phyloP scores from a whole-genome alignment of 805 yeast species.

The Ogataea neopini region DNA sequence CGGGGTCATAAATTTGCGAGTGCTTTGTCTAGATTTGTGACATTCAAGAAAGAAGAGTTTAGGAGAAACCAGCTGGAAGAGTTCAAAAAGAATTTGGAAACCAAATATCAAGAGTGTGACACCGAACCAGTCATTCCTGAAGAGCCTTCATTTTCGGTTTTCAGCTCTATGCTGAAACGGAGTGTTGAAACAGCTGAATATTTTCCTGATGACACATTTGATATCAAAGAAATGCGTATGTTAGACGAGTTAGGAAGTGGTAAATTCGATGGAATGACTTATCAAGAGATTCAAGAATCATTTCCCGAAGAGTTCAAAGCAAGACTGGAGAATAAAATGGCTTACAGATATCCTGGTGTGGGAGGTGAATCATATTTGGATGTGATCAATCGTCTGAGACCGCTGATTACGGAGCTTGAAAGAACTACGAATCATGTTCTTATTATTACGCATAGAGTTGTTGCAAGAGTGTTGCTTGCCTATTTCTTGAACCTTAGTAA shows the following conservation, averaged over 20 bases:
- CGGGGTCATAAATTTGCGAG: slow-evolving; percentile 76
- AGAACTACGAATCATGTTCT: slow-evolving; percentile 85
- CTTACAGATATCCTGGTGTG: slow-evolving; percentile 92
- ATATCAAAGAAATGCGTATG: slow-evolving; percentile 88
- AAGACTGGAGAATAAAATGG: slow-evolving; percentile 72
- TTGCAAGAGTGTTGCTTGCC: slow-evolving; percentile 81
- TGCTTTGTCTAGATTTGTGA: slow-evolving; percentile 74
- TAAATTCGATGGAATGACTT: slow-evolving; percentile 88
- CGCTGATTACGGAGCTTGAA: slow-evolving; percentile 90
- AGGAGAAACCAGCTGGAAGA: slow-evolving; percentile 58
- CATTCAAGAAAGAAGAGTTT: slow-evolving; percentile 67
- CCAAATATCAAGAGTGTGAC: slow-evolving; percentile 10
- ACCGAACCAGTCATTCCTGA: slow-evolving; percentile 40
- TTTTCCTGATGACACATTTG: slow-evolving; percentile 73
- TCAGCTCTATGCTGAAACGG: slow-evolving; percentile 87
- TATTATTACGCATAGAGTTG: slow-evolving; percentile 87
- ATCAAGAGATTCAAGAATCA: slow-evolving; percentile 72
- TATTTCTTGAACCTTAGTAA: slow-evolving; percentile 83
- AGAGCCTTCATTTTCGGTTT: slow-evolving; percentile 82
- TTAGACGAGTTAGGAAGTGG: slow-evolving; percentile 94
- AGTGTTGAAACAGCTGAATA: slow-evolving; percentile 74
- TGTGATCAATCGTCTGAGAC: slow-evolving; percentile 85
- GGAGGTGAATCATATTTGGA: slow-evolving; percentile 97
- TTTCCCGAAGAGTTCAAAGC: slow-evolving; percentile 80
- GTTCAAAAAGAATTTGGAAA: slow-evolving; percentile 43